A percentile compares a stretch with the other conserved stretches of the same genome.
Conservation (phyloP, 768 basidiomycete species). For the Leucogyrophana mollusca region DNA sequence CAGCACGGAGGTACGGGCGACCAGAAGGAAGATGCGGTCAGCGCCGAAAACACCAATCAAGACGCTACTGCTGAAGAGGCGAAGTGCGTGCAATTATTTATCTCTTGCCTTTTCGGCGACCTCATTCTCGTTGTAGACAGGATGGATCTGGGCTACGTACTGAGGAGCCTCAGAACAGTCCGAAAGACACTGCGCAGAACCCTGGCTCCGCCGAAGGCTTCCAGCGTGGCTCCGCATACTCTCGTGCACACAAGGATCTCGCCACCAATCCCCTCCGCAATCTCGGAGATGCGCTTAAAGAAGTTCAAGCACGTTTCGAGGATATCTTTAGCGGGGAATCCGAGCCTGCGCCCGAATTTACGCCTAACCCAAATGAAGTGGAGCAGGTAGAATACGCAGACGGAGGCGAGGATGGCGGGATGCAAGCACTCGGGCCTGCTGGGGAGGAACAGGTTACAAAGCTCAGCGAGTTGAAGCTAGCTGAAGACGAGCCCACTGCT, state of each 20-base stretch:
- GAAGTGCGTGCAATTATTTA: not conserved
- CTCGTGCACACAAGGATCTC: no score
- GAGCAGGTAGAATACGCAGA: slow-evolving; percentile 67
- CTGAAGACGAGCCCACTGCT: slow-evolving; percentile 51
- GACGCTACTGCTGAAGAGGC: slow-evolving; percentile 27
- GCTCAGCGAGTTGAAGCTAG: slow-evolving; percentile 75
- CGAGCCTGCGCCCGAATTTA: slow-evolving; percentile 31
- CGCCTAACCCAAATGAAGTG: slow-evolving; percentile 36
- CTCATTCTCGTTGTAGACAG: slow-evolving; percentile 1
- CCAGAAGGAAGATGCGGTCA: not conserved
- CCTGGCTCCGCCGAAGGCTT: slow-evolving; percentile 9
- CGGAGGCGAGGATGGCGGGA: slow-evolving; percentile 64
- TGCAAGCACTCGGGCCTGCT: slow-evolving; percentile 86
- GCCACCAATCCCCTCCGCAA: slow-evolving; percentile 64
- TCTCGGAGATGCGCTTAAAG: slow-evolving; percentile 80
- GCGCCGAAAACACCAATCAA: slow-evolving; percentile 29
- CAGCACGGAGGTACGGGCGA: slow-evolving; percentile 10
- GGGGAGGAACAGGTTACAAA: slow-evolving; percentile 76
- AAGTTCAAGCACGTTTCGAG: slow-evolving; percentile 80
- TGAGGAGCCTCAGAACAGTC: not conserved
- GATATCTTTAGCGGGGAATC: slow-evolving; percentile 61
- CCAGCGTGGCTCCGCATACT: no score
- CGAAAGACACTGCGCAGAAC: slow-evolving; percentile 12
- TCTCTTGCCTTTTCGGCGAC: not conserved
- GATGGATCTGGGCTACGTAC: slow-evolving; percentile 6